These are phyloP conservation scores for Fonsecaea erecta DNA, from an alignment of 2,329 filamentous ascomycete genomes.

Conservation along the genomic window DNA sequence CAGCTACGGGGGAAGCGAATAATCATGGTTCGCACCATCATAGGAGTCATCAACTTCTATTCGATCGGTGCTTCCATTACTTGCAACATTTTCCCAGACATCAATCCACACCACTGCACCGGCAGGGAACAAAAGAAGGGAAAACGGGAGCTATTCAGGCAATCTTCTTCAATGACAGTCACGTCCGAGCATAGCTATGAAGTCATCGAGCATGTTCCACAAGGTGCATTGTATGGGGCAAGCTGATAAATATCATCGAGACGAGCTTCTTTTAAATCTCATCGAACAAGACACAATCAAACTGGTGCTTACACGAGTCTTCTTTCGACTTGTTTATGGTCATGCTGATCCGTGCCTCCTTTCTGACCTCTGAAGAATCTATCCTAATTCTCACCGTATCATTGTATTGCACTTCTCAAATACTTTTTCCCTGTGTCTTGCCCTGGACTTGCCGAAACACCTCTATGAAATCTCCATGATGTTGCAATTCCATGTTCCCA, in stretches of 20 bases:
- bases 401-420: neutral
- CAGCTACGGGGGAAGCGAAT: neutral
- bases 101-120: neutral
- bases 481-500: too few relatives aligned
- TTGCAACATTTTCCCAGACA: neutral
- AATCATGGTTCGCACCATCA: neutral
- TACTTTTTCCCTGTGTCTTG: neutral
- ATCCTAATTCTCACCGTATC: neutral
- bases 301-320: neutral
- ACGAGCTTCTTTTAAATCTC: neutral
- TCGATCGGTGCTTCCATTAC: neutral
- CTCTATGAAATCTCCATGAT: too few relatives aligned
- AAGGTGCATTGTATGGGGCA: neutral
- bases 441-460: neutral
- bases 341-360: neutral
- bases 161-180: neutral
- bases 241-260: neutral
- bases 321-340: neutral
- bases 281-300: neutral
- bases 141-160: neutral
- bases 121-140: neutral
- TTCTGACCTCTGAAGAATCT: neutral
- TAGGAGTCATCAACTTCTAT: neutral
- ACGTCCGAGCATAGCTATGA: conserved; percentile 1
- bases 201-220: neutral